These are phyloP conservation scores for Vitis labrusca DNA, from an alignment of 164 flowering plant species.

Conservation along the genomic window DNA sequence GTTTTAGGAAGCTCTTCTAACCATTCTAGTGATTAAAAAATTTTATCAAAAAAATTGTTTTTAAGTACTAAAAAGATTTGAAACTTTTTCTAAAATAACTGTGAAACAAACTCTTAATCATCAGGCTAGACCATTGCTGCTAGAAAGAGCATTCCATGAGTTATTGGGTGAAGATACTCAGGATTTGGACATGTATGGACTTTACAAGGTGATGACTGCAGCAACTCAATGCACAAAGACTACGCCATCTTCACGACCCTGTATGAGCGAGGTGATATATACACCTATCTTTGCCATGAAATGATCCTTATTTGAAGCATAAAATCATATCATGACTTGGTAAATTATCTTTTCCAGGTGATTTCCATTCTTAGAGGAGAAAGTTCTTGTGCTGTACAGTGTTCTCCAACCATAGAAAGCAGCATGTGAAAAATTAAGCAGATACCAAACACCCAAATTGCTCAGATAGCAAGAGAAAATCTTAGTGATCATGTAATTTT, in stretches of 20 bases:
- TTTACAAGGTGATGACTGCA: slow-evolving; percentile 32
- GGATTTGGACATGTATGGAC: slow-evolving; percentile 29
- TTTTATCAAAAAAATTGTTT: no score
- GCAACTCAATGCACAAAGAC: slow-evolving; percentile 34
- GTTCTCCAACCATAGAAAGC: slow-evolving; percentile 24
- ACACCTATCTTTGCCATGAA: no score
- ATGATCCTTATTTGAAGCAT: no score
- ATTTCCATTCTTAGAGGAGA: slow-evolving; percentile 36
- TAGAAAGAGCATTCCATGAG: slow-evolving; percentile 27
- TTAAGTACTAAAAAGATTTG: no score
- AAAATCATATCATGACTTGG: no score
- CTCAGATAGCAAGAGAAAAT: no score
- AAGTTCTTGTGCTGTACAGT: slow-evolving; percentile 12
- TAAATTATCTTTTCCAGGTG: slow-evolving; percentile 22
- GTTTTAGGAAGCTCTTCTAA: no score
- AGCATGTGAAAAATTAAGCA: slow-evolving; percentile 2
- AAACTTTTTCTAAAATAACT: no score
- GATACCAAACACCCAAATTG: no score
- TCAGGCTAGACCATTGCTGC: slow-evolving; percentile 34
- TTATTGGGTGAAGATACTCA: slow-evolving; percentile 27
- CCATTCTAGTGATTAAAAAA: no score
- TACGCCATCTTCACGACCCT: slow-evolving; percentile 20
- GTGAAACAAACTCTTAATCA: no score
- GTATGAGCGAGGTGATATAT: slow-evolving; percentile 23
- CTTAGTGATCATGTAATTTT: no score